phyloP scores from a whole-genome alignment of 2,329 filamentous ascomycete genomes.

The Curvularia eragrostidis region DNA sequence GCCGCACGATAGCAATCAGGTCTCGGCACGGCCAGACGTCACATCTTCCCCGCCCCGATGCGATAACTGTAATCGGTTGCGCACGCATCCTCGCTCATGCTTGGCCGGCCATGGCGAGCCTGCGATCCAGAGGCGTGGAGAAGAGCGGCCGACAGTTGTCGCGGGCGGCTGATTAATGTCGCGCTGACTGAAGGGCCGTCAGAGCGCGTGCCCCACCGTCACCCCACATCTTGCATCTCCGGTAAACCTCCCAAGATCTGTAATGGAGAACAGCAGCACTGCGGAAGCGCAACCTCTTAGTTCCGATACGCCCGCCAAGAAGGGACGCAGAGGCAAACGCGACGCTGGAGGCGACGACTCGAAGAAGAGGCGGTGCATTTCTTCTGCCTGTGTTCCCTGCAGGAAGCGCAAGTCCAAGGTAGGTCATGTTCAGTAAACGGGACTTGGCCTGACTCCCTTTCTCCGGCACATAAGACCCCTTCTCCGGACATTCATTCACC shows the following conservation, averaged over 20 bases:
- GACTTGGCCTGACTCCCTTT: constrained; percentile 15
- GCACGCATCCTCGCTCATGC: constrained; percentile 6
- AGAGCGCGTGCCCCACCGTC: constrained; percentile 30
- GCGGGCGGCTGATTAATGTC: constrained; percentile 34
- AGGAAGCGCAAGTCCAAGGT: constrained; percentile 52
- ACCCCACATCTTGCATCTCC: constrained; percentile 25
- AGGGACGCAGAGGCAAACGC: constrained; percentile 44
- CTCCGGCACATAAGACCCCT: constrained; percentile 15
- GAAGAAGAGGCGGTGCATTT: constrained; percentile 54
- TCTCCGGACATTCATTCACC: constrained; percentile 16
- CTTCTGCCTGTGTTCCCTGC: constrained; percentile 51
- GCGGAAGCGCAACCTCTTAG: constrained; percentile 10
- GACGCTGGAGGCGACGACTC: constrained; percentile 49
- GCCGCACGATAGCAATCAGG: constrained; percentile 11
- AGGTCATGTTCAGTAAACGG: constrained; percentile 23
- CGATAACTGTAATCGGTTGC: constrained; percentile 18
- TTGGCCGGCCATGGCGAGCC: constrained; percentile 30
- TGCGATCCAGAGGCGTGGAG: constrained; percentile 15
- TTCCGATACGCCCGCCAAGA: constrained; percentile 31
- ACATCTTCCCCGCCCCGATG: constrained; percentile 17
- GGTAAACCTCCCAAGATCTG: constrained; percentile 15
- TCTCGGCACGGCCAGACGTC: background rate
- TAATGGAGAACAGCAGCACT: constrained; percentile 24
- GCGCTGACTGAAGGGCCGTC: constrained; percentile 22
- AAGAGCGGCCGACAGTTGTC: constrained; percentile 22